phyloP scores from a whole-genome alignment of 768 basidiomycete species.

The Cystobasidium ongulense region DNA sequence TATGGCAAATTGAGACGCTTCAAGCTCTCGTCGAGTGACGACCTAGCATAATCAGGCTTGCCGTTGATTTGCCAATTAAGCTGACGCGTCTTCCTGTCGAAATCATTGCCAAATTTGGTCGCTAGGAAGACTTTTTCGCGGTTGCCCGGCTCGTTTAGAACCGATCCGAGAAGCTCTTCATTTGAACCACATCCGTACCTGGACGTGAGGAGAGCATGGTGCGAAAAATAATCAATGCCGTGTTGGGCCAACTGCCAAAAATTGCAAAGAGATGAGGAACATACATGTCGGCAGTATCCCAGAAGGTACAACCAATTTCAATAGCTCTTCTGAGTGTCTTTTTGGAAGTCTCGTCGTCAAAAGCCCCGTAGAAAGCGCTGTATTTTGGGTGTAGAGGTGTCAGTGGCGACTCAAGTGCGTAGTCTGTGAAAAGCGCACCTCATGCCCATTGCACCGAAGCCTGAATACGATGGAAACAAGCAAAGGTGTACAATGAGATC shows the following conservation, averaged over 20 bases:
- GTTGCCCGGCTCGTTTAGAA: neutral
- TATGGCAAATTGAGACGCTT: neutral
- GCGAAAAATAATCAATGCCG: too few relatives aligned
- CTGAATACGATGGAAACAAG: neutral
- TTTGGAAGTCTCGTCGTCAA: neutral
- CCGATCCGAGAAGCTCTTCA: conserved; percentile 6
- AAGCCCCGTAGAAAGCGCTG: neutral
- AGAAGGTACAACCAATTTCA: conserved; percentile 10
- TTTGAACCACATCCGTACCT: conserved; percentile 1
- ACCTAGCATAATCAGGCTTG: neutral
- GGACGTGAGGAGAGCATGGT: neutral
- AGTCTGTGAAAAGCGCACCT: neutral
- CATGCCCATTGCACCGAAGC: conserved; percentile 19
- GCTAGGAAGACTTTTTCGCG: conserved; percentile 14
- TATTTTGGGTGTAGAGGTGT: neutral
- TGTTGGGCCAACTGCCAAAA: too few relatives aligned
- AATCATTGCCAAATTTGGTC: conserved; percentile 20
- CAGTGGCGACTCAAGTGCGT: neutral
- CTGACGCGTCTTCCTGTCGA: conserved; percentile 10
- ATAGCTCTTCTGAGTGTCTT: neutral
- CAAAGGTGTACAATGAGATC: neutral
- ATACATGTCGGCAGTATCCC: conserved; percentile 19
- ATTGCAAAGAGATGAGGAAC: neutral
- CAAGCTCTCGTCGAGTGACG: neutral
- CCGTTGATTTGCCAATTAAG: neutral